phyloP scores from a whole-genome alignment of 352 stramenopile genomes.

The Globisporangium camurandrum region DNA sequence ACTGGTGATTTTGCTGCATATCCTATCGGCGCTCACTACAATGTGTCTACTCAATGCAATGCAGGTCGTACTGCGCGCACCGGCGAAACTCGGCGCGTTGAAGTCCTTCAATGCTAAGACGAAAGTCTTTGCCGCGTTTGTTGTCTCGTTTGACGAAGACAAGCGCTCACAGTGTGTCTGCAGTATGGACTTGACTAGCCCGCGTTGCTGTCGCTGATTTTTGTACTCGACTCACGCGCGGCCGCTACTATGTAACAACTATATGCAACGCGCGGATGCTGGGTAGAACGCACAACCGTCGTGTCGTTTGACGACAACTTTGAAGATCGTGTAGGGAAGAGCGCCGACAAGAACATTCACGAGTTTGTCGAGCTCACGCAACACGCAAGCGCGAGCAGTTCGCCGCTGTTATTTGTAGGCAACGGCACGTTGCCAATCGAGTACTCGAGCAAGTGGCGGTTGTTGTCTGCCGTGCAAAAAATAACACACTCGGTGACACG shows the following conservation, averaged over 20 bases:
- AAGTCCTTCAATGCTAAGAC: constrained; percentile 54
- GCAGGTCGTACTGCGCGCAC: constrained; percentile 65
- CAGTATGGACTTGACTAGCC: no score
- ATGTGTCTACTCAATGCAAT: background rate
- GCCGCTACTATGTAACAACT: constrained; percentile 3
- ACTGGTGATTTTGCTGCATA: background rate
- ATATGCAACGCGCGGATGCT: no score
- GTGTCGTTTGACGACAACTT: constrained; percentile 63
- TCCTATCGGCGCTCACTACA: background rate
- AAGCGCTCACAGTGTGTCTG: constrained; percentile 44
- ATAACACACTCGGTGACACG: constrained; percentile 28
- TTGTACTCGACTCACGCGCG: constrained; percentile 25
- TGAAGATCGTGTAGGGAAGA: constrained; percentile 71
- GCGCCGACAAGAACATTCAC: constrained; percentile 72
- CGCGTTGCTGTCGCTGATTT: background rate
- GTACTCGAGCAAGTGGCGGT: constrained; percentile 66
- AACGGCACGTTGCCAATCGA: constrained; percentile 65
- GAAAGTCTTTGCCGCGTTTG: constrained; percentile 80
- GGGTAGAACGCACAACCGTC: constrained; percentile 80
- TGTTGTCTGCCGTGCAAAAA: constrained; percentile 35
- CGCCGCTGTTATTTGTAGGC: constrained; percentile 58
- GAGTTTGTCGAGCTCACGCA: constrained; percentile 65
- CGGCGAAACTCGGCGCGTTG: constrained; percentile 39
- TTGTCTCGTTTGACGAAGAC: constrained; percentile 63
- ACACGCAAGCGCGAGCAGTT: constrained; percentile 55